Evolutionary conservation across 2,329 filamentous ascomycete species (phyloP).

Genomic region (Venturia asperata): DNA sequence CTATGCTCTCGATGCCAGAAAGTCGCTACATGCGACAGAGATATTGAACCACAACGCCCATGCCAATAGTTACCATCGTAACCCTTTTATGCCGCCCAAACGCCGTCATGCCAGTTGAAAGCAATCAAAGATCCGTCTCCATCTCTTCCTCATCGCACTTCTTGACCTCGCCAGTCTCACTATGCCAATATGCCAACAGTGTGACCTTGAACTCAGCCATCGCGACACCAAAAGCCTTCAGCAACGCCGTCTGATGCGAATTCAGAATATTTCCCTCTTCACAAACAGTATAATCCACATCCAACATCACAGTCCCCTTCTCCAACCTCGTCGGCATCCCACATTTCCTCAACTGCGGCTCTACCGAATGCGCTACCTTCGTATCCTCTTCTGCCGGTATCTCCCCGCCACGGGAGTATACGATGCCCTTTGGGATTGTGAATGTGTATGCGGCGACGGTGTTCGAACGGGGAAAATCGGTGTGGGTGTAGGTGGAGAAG

Average conservation of each 20-base stretch:
- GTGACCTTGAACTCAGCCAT: conserved; percentile 84
- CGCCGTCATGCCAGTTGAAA: background rate
- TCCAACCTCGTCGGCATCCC: conserved; percentile 84
- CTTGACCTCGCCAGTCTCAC: conserved; percentile 11
- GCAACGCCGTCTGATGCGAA: conserved; percentile 80
- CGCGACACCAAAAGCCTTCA: conserved; percentile 90
- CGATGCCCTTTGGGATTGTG: conserved; percentile 71
- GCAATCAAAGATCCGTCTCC: conserved; percentile 5
- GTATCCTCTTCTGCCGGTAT: conserved; percentile 75
- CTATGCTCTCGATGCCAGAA: conserved; percentile 8
- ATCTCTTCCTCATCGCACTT: conserved; percentile 12
- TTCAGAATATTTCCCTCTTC: conserved; percentile 78
- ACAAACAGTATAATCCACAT: conserved; percentile 68
- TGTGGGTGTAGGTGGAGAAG: conserved; percentile 64
- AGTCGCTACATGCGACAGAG: background rate
- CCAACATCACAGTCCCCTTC: conserved; percentile 78
- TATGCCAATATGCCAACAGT: conserved; percentile 55
- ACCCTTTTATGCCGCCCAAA: conserved; percentile 11
- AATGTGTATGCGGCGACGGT: conserved; percentile 67
- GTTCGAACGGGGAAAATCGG: conserved; percentile 89
- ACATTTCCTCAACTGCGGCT: conserved; percentile 82
- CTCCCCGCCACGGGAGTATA: conserved; percentile 73
- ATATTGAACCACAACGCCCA: conserved; percentile 6
- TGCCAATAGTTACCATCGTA: background rate
- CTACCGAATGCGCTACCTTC: conserved; percentile 76